Evolutionary conservation across 495 filamentous ascomycete species (phyloP).

Genomic region (Xylaria acuta): DNA sequence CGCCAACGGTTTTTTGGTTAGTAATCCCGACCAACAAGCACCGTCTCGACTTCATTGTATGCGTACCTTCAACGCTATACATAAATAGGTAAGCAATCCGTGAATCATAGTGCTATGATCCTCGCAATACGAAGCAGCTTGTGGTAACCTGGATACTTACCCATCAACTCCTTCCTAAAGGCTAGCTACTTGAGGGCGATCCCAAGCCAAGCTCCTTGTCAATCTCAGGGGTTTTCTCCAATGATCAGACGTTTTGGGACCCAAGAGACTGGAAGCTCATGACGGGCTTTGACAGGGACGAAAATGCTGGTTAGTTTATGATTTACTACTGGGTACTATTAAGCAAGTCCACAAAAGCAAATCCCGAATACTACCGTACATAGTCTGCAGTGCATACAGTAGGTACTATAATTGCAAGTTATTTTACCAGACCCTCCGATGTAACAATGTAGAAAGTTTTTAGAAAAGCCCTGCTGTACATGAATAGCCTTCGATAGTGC

Average conservation of each 20-base stretch:
- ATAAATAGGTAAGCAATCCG: neutral
- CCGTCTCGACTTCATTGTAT: neutral
- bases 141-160: constrained; percentile 2
- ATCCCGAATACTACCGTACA: constrained; percentile 11
- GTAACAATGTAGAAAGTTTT: neutral
- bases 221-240: constrained; percentile 25
- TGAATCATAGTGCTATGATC: neutral
- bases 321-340: neutral
- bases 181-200: neutral
- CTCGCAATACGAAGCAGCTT: constrained; percentile 12
- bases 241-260: constrained; percentile 16
- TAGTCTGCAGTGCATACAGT: neutral
- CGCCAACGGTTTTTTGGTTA: neutral
- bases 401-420: neutral
- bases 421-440: neutral
- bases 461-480: neutral
- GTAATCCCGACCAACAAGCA: neutral
- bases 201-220: constrained; percentile 14
- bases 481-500: neutral
- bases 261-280: constrained; percentile 28
- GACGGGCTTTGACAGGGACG: constrained; percentile 11
- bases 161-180: neutral
- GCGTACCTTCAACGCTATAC: constrained; percentile 3
- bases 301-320: constrained; percentile 8
- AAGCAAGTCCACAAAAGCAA: neutral